Evolutionary conservation across 208 protist species (phyloP).

Genomic region (Acanthamoeba sp.): DNA sequence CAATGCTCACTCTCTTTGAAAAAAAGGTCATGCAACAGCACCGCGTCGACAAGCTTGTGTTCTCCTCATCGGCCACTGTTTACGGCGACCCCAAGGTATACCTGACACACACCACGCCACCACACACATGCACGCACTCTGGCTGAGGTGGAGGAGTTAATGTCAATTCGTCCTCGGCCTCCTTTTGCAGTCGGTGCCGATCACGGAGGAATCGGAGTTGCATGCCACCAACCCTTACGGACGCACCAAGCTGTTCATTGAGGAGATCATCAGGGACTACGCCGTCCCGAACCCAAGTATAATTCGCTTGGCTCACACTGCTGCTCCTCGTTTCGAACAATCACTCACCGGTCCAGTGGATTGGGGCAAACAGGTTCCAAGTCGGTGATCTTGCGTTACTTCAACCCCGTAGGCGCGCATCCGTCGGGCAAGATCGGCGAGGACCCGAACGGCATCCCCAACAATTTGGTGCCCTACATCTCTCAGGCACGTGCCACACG

Average conservation of each 20-base stretch:
- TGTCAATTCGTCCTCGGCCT: too few species aligned
- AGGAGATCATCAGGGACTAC: conserved; percentile 95
- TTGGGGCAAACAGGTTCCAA: conserved; percentile 58
- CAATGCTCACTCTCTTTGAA: neutral
- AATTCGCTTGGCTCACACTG: neutral
- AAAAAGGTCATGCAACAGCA: conserved; percentile 93
- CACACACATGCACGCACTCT: too few species aligned
- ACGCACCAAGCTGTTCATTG: conserved; percentile 90
- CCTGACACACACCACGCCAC: too few species aligned
- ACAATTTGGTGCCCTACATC: conserved; percentile 98
- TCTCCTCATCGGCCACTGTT: conserved; percentile 97
- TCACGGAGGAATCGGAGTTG: conserved; percentile 85
- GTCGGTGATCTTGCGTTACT: conserved; percentile 97
- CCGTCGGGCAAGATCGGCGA: conserved; percentile 95
- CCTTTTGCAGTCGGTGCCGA: conserved; percentile 78
- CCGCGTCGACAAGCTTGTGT: conserved; percentile 95
- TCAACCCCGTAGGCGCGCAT: conserved; percentile 98
- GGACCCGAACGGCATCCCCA: conserved; percentile 92
- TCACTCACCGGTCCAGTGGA: neutral
- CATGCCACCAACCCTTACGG: conserved; percentile 94
- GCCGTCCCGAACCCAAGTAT: conserved; percentile 44
- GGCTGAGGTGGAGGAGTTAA: too few species aligned
- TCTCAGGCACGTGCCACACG: conserved; percentile 92
- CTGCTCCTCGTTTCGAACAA: neutral
- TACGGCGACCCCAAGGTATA: conserved; percentile 89